Evolutionary conservation across 768 basidiomycete species (phyloP), one percentile per base, ranked within the genome.

Genomic region (Hemileccinum rubropunctum): DNA sequence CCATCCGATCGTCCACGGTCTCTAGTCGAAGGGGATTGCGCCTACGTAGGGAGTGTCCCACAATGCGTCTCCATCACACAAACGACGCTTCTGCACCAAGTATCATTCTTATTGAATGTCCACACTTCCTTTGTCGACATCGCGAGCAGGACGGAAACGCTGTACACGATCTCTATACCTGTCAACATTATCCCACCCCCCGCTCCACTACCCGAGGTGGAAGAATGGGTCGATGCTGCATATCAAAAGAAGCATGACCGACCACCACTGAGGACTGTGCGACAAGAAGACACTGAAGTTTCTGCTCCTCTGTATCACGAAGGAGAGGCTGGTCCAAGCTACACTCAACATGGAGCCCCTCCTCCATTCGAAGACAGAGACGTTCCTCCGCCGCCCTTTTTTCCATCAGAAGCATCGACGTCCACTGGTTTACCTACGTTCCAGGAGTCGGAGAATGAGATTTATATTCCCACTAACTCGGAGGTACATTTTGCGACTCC

Each of bases 201-300:
- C 14, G 88, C 91, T 0, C 85, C 85, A n/a, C 78, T 89, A 18
- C 88, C 87, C 6, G 83, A 91, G 62, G 81, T 88, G 4, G 84
- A 86, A n/a, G 77, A 75, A 47, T 79, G 80, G 46, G 68, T 89
- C 18, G 88, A 88, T 53, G 77, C 76, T 27, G 88, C 86, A 7
- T 93, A 93, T 66, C 83, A 81, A 59, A 93, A 93, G 75, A 93
- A 93, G 64, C 90, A 92, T 58, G 91, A 93, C 59, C 78, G 79
- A 3, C 91, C 91, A 7, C 91, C 91, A 2, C 65, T 76, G 3
- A 80, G 73, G 60, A 93, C 91, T 0, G 77, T 82, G 33, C 74
- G 91, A 45, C 70, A 77, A 33, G 88, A 89, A 48, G 91, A 91
- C 44, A 51, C 54, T 14, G 88, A 90, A 32, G 58, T 71, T 30